Conservation (phyloP, 768 basidiomycete genomes). For the Mycena indigotica region DNA sequence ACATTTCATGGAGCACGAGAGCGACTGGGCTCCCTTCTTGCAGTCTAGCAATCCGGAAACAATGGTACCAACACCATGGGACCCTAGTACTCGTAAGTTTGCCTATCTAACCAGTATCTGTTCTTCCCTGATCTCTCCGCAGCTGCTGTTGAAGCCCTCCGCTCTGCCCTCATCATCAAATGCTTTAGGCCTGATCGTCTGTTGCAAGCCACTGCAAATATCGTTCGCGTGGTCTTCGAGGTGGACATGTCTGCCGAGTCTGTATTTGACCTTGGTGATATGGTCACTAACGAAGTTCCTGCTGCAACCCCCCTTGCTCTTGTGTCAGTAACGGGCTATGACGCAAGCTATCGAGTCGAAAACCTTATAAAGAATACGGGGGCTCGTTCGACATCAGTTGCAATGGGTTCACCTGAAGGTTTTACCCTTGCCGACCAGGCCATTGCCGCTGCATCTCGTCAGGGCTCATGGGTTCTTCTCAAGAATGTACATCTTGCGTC, state of each 20-base stretch:
- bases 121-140: slow-evolving; percentile 22
- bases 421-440: slow-evolving; percentile 95
- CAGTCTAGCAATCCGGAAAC: slow-evolving; percentile 66
- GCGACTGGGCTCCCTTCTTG: slow-evolving; percentile 74
- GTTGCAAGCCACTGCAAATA: slow-evolving; percentile 75
- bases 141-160: slow-evolving; percentile 77
- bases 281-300: slow-evolving; percentile 80
- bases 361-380: slow-evolving; percentile 79
- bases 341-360: slow-evolving; percentile 97
- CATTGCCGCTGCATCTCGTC: slow-evolving; percentile 87
- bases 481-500: slow-evolving; percentile 98
- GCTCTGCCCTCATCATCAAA: slow-evolving; percentile 79
- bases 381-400: slow-evolving; percentile 82
- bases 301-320: slow-evolving; percentile 85
- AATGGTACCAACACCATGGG: slow-evolving; percentile 78
- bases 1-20: slow-evolving; percentile 61
- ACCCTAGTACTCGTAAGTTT: slow-evolving; percentile 70
- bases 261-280: slow-evolving; percentile 70
- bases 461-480: slow-evolving; percentile 94
- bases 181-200: slow-evolving; percentile 93
- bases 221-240: slow-evolving; percentile 77
- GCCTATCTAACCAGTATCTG: not conserved
- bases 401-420: slow-evolving; percentile 99
- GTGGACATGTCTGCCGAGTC: slow-evolving; percentile 76
- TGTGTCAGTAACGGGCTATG: slow-evolving; percentile 93